Percentiles rank a stretch among this genome's conserved stretches.
These are phyloP conservation scores for Hyaloscypha hepaticicola DNA, from an alignment of 495 filamentous ascomycete species.

Conservation along the genomic window DNA sequence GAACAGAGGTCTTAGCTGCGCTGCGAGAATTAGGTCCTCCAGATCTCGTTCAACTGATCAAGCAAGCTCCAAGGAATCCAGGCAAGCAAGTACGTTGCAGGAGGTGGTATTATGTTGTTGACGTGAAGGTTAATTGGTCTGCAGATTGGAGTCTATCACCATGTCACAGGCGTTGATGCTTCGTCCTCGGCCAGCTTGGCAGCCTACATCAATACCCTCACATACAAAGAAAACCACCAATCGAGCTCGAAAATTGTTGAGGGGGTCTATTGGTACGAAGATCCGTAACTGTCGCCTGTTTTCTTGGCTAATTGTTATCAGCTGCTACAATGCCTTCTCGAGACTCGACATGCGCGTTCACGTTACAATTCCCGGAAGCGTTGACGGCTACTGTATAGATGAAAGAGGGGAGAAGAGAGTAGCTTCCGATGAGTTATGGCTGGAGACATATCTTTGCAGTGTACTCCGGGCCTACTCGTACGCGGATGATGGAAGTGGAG, in stretches of 20 bases:
- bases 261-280: slow-evolving; percentile 83
- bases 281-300: slow-evolving; percentile 19
- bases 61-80: slow-evolving; percentile 67
- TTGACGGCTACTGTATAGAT: slow-evolving; percentile 95
- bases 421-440: slow-evolving; percentile 89
- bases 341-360: slow-evolving; percentile 97
- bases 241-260: slow-evolving; percentile 84
- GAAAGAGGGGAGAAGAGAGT: slow-evolving; percentile 91
- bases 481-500: slow-evolving; percentile 89
- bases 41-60: slow-evolving; percentile 91
- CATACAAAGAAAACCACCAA: slow-evolving; percentile 78
- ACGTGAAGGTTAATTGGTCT: slow-evolving; percentile 5
- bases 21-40: slow-evolving; percentile 93
- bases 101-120: too few relatives aligned
- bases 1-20: slow-evolving; percentile 79
- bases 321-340: slow-evolving; percentile 99
- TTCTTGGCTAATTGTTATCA: slow-evolving; percentile 36
- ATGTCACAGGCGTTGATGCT: slow-evolving; percentile 96
- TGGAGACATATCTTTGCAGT: slow-evolving; percentile 95
- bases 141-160: slow-evolving; percentile 91
- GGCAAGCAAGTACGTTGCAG: slow-evolving; percentile 58
- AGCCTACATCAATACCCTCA: slow-evolving; percentile 97
- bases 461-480: slow-evolving; percentile 93
- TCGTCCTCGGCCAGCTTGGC: slow-evolving; percentile 96
- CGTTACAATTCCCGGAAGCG: slow-evolving; percentile 90